Conservation (phyloP, 1,139 yeast species). For the Spathaspora sp. region DNA sequence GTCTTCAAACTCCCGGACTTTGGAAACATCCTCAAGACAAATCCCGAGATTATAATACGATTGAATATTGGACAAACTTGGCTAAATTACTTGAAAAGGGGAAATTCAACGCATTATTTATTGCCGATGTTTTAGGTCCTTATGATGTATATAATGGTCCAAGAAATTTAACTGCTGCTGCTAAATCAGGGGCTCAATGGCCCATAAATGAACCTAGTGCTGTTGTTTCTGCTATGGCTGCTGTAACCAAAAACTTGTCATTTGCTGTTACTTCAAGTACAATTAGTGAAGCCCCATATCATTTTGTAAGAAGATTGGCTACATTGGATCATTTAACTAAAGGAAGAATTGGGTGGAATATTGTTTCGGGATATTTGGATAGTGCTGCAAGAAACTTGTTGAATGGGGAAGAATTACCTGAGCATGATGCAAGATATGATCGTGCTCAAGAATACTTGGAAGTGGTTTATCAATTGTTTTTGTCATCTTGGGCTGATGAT, state of each 20-base stretch:
- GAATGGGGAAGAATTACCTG: slow-evolving; percentile 35
- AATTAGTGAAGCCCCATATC: slow-evolving; percentile 45
- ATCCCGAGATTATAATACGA: slow-evolving; percentile 31
- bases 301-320: slow-evolving; percentile 43
- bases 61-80: slow-evolving; percentile 45
- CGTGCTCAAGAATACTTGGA: slow-evolving; percentile 44
- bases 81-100: slow-evolving; percentile 46
- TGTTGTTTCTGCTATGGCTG: slow-evolving; percentile 41
- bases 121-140: slow-evolving; percentile 47
- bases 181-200: slow-evolving; percentile 40
- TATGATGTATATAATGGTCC: slow-evolving; percentile 44
- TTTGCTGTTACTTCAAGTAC: slow-evolving; percentile 44
- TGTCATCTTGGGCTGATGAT: slow-evolving; percentile 48
- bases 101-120: slow-evolving; percentile 41
- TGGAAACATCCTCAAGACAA: slow-evolving; percentile 45
- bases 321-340: slow-evolving; percentile 43
- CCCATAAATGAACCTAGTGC: slow-evolving; percentile 45
- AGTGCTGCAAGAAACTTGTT: slow-evolving; percentile 41
- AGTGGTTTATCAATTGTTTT: slow-evolving; percentile 37
- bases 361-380: slow-evolving; percentile 41
- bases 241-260: slow-evolving; percentile 37
- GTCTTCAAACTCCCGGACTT: slow-evolving; percentile 36
- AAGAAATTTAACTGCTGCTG: slow-evolving; percentile 31
- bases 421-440: slow-evolving; percentile 39
- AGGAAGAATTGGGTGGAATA: slow-evolving; percentile 48